Base-by-base conservation (phyloP, 306 rosid genomes). In the Prunus mume region DNA sequence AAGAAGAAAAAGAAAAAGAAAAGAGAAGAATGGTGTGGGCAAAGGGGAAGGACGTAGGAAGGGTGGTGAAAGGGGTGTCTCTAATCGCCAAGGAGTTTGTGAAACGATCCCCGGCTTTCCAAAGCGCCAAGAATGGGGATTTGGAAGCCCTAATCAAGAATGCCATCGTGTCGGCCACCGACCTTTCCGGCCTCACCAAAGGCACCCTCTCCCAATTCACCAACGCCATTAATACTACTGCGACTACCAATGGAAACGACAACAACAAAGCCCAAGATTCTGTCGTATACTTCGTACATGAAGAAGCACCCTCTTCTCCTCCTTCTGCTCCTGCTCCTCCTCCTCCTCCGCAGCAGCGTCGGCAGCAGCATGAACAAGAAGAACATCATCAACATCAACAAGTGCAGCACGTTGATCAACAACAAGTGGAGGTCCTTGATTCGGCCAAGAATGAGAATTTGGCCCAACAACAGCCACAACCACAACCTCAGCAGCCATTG, bases 161-260 rank as follows among this genome's bases (percentile, higher is more conserved):
- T 30, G 84, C 86, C 28, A 65, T 95, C 32, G 67, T 92, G 54
- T 86, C 91, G 30, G 90, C 88, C 85, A 90, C 98, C 54, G 90
- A 91, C 76, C 77, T 93, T 65, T 75, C 93, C 75, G 97, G 96
- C 71, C 81, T 91, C 79, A 94, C 97, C 60, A 85, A 83, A 71
- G 98, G 98, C 78, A 80, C 83, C 22, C 66, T 79, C 79, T 88
- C 82, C 73, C 83, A 76, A 68, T 60, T 88, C 78, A 34, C 83
- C 54, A 30, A 46, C 62, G 75, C 85, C 56, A 24, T 28, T 70
- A 73, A 74, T 28, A 17, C 18, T 5, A 9, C 20, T 47, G 54
- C 9, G 9, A 66, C 41, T 24, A 10, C 22, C 27, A 22, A 65
- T 38, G 8, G 9, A 5, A 41, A 65, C 47, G n/a, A 57, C 9